Evolutionary conservation across 2,329 filamentous ascomycete species (phyloP).

Genomic region (Leptographium flavum): DNA sequence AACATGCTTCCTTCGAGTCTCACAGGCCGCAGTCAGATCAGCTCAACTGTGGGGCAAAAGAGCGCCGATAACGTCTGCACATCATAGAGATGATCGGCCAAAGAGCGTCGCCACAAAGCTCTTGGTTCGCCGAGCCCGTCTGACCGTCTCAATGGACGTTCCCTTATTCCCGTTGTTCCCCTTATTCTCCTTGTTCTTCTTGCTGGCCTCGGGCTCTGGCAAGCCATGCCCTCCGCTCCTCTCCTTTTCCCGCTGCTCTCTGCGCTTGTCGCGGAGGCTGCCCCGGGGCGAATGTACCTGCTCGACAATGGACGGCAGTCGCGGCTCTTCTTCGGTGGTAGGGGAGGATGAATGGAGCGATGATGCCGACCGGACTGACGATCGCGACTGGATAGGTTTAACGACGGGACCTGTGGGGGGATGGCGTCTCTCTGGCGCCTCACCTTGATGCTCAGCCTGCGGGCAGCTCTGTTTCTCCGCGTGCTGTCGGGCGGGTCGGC

Average conservation of each 20-base stretch:
- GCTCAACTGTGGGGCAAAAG: no score
- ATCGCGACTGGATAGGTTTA: no score
- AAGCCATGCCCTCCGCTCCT: background rate
- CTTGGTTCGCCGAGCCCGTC: constrained; percentile 20
- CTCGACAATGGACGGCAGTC: constrained; percentile 7
- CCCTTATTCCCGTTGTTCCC: no score
- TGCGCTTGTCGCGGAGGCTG: background rate
- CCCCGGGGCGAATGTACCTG: constrained; percentile 3
- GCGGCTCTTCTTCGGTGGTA: background rate
- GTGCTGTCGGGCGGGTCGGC: background rate
- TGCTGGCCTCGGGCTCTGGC: no score
- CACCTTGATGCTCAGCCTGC: constrained; percentile 23
- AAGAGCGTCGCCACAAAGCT: constrained; percentile 33
- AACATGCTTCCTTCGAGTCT: background rate
- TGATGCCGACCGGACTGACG: no score
- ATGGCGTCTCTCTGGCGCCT: background rate
- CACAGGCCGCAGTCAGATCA: no score
- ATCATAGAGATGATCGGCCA: constrained; percentile 16
- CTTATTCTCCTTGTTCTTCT: no score
- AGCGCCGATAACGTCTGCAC: constrained; percentile 7
- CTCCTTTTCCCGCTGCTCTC: background rate
- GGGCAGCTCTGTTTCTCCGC: constrained; percentile 9
- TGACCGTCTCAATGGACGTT: background rate
- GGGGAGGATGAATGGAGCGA: no score
- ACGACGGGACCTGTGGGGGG: no score